Base-by-base conservation (phyloP, 176 grass and related monocot genomes). In the Oropetium thomaeum region DNA sequence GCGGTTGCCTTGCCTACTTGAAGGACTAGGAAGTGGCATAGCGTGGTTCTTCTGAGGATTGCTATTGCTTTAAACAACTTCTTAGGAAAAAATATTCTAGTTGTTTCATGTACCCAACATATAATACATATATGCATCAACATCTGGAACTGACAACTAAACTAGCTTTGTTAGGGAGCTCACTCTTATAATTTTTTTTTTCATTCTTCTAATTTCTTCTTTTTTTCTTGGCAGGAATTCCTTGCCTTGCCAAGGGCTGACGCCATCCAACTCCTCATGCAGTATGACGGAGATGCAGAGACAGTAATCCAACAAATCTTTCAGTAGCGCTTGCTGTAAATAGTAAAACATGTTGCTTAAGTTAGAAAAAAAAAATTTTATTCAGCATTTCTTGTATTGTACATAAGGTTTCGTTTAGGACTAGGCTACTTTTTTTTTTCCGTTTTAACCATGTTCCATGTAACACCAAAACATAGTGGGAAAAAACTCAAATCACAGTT, bases 261-360 rank as follows among this genome's bases (percentile, higher is more conserved):
- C 4, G 96, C 96, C 17, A 99, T 99, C 45, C 91, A 99, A 69
- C 84, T 99, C 12, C 91, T 99, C 10, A 77, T 84, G 82, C 96
- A 99, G 71, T 95, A 95, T 59, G 90, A 86, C 32, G 91, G 91
- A 59, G 82, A 95, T 90, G 96, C 96, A 8, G 96, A 99, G 82
- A 49, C 72, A 31, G 96, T 92, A 17, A 99, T 99, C 81, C 91
- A 99, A 79, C 89, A 99, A 35, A 94, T 99, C 13, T 99, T 99
- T 81, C 93, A 89, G 29, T 99, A 99, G 79, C 58, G 14, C 69
- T 58, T 80, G 49, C 35, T 79, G 82, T 83, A 84, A 76, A 76
- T 75, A 60, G 6, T 20, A 78, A 37, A 23, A 54, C 14, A 33
- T 47, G 76, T 61, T 75, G 22, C 23, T 68, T 55, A 1, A 67